Evolutionary conservation across 805 yeast species (phyloP).

Genomic region (Candida nitratophila): DNA sequence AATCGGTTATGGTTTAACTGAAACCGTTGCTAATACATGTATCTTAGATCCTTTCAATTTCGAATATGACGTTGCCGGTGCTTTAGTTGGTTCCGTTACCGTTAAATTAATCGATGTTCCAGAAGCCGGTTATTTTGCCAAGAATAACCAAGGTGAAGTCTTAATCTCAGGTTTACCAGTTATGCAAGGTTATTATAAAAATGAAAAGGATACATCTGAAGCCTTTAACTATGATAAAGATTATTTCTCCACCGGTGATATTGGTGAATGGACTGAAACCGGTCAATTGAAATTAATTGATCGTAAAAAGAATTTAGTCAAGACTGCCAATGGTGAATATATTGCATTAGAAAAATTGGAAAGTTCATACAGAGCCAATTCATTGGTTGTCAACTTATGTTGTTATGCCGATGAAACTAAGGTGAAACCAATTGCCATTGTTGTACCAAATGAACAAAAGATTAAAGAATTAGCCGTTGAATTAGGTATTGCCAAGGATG

Average conservation of each 20-base stretch:
- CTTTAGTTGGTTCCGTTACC: slow-evolving; percentile 74
- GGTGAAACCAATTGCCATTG: slow-evolving; percentile 88
- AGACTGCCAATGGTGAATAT: slow-evolving; percentile 95
- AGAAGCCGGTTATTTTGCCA: slow-evolving; percentile 87
- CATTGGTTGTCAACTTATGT: slow-evolving; percentile 72
- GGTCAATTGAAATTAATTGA: slow-evolving; percentile 85
- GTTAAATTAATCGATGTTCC: slow-evolving; percentile 85
- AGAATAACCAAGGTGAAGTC: slow-evolving; percentile 90
- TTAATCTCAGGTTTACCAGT: slow-evolving; percentile 72
- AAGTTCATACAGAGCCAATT: slow-evolving; percentile 79
- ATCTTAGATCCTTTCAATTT: slow-evolving; percentile 58
- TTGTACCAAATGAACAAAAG: slow-evolving; percentile 70
- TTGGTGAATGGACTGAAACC: slow-evolving; percentile 81
- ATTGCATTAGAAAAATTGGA: slow-evolving; percentile 95
- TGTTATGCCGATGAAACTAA: slow-evolving; percentile 85
- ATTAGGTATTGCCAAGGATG: slow-evolving; percentile 43
- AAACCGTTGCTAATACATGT: slow-evolving; percentile 85
- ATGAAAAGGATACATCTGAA: slow-evolving; percentile 69
- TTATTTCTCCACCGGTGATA: slow-evolving; percentile 97
- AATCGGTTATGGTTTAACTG: slow-evolving; percentile 94
- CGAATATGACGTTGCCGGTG: slow-evolving; percentile 76
- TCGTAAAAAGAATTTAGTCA: slow-evolving; percentile 92
- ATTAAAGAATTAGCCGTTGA: slow-evolving; percentile 55
- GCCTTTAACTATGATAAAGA: slow-evolving; percentile 74
- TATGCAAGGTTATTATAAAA: slow-evolving; percentile 71